A percentile compares a stretch with the other conserved stretches of the same genome.
These are phyloP conservation scores for Beauveria bassiana DNA, from an alignment of 2,329 filamentous ascomycete species.

Conservation along the genomic window DNA sequence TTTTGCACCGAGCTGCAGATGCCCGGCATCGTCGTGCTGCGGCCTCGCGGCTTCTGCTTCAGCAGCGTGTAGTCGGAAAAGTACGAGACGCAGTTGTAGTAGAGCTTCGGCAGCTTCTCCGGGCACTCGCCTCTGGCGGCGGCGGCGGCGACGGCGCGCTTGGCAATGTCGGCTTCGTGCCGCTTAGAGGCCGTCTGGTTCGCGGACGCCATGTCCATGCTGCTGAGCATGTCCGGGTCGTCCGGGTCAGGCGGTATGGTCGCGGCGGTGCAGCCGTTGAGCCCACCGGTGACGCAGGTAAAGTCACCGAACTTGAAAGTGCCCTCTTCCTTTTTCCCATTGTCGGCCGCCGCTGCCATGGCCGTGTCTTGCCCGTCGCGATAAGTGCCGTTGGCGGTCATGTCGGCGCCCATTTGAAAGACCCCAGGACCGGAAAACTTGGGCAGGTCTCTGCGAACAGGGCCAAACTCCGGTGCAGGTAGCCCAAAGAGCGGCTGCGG, in stretches of 20 bases:
- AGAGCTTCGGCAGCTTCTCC: not conserved
- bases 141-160: not conserved
- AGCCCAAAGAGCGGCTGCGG: not conserved
- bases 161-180: not conserved
- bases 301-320: not conserved
- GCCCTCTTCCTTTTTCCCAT: not conserved
- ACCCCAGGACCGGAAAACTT: not conserved
- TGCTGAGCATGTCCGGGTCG: not conserved
- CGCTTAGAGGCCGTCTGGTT: not conserved
- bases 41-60: not conserved
- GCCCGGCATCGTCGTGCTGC: not conserved
- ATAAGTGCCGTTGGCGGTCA: not conserved
- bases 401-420: not conserved
- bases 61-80: not conserved
- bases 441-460: not conserved
- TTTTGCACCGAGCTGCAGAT: slow-evolving; percentile 1
- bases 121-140: not conserved
- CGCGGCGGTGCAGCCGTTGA: not conserved
- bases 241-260: not conserved
- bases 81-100: not conserved
- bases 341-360: not conserved
- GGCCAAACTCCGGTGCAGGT: not conserved
- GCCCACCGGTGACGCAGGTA: not conserved
- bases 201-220: not conserved
- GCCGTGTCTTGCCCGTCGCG: not conserved